phyloP scores from a whole-genome alignment of 2,329 filamentous ascomycete species.

The Xylariaceae sp. region DNA sequence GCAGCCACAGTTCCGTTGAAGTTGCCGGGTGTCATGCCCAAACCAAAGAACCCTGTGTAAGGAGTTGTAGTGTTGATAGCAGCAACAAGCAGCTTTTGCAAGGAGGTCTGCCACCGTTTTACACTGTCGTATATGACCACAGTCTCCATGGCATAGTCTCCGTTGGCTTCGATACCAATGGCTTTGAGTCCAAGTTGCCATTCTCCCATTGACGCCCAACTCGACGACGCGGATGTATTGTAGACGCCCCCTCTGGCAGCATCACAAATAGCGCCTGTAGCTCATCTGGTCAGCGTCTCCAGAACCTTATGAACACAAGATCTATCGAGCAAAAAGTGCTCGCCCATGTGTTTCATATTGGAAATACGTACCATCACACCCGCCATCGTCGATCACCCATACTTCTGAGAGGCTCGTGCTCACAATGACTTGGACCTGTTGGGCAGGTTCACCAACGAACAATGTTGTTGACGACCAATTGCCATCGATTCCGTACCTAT shows the following conservation, averaged over 20 bases:
- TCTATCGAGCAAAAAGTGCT: no score
- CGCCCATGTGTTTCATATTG: no score
- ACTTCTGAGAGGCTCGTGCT: constrained; percentile 69
- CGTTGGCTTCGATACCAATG: constrained; percentile 57
- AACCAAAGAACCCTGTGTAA: constrained; percentile 52
- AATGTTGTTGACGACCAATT: constrained; percentile 69
- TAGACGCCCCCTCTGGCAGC: constrained; percentile 57
- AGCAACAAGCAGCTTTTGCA: constrained; percentile 46
- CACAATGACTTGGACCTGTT: constrained; percentile 53
- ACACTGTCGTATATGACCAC: constrained; percentile 40
- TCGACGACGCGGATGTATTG: constrained; percentile 47
- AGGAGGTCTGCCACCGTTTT: constrained; percentile 35
- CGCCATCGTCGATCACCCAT: constrained; percentile 60
- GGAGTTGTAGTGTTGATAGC: constrained; percentile 53
- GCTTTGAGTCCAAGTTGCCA: constrained; percentile 59
- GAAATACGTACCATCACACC: constrained; percentile 47
- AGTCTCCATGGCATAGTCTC: constrained; percentile 58
- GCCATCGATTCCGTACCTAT: constrained; percentile 49
- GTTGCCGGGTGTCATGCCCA: constrained; percentile 52
- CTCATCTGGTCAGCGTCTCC: no score
- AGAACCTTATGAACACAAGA: no score
- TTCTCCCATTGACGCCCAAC: constrained; percentile 56
- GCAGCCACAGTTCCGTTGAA: constrained; percentile 48
- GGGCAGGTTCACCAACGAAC: constrained; percentile 42
- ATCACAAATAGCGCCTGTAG: constrained; percentile 50